Evolutionary conservation across 2,329 filamentous ascomycete species (phyloP).

Genomic region (Aspergillus uvarum): DNA sequence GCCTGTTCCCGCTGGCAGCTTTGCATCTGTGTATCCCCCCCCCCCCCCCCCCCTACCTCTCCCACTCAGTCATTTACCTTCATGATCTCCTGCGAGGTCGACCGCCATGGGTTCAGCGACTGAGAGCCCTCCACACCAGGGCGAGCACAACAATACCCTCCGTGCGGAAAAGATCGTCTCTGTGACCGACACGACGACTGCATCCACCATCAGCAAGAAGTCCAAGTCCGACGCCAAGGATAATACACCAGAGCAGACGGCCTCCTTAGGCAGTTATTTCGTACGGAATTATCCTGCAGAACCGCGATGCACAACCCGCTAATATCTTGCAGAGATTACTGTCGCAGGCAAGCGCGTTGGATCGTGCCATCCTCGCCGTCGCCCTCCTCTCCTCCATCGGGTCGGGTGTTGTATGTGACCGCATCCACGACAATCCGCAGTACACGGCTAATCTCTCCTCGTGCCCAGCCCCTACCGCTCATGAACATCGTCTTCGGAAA

Average conservation of each 20-base stretch:
- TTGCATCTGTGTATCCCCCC: too few species aligned
- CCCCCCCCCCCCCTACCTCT: too few species aligned
- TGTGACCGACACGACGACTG: not conserved
- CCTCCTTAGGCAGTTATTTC: slow-evolving; percentile 17
- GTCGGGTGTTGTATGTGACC: slow-evolving; percentile 28
- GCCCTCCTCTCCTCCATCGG: slow-evolving; percentile 24
- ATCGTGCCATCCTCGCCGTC: slow-evolving; percentile 20
- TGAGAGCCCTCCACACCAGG: not conserved
- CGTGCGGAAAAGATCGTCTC: not conserved
- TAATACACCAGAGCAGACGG: slow-evolving; percentile 6
- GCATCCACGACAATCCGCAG: too few species aligned
- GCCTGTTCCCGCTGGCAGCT: not conserved
- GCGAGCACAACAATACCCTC: not conserved
- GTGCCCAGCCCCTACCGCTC: slow-evolving; percentile 40
- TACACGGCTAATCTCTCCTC: not conserved
- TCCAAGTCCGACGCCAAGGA: not conserved
- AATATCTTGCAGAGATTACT: slow-evolving; percentile 20
- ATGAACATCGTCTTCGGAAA: slow-evolving; percentile 62
- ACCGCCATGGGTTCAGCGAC: not conserved
- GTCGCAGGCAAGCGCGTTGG: slow-evolving; percentile 20
- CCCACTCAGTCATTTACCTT: not conserved
- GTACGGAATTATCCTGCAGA: slow-evolving; percentile 5
- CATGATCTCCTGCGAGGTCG: not conserved
- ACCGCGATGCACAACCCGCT: too few species aligned
- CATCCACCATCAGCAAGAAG: not conserved